Evolutionary conservation across 2,329 filamentous ascomycete genomes (phyloP).

Genomic region (Tricladium varicosporioides): DNA sequence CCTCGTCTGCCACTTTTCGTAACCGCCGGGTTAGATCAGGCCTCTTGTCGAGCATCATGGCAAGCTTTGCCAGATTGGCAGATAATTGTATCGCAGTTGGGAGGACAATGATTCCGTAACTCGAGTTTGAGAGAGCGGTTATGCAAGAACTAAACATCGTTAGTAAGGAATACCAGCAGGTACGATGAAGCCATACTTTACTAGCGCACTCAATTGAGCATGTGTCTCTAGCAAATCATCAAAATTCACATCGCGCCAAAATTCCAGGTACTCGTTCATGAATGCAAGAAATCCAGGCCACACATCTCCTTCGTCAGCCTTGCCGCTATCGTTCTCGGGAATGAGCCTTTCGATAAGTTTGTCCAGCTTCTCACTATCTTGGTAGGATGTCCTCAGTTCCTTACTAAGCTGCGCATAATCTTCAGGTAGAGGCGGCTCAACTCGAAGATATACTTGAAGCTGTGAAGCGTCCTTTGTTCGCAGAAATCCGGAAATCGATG

Average conservation of each 20-base stretch:
- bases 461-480: constrained; percentile 60
- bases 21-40: constrained; percentile 73
- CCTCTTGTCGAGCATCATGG: constrained; percentile 77
- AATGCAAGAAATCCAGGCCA: constrained; percentile 80
- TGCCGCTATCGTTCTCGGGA: constrained; percentile 61
- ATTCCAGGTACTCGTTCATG: constrained; percentile 76
- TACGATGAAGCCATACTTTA: constrained; percentile 57
- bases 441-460: constrained; percentile 68
- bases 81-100: constrained; percentile 82
- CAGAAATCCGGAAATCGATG: constrained; percentile 60
- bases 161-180: constrained; percentile 1
- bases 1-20: constrained; percentile 47
- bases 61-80: constrained; percentile 75
- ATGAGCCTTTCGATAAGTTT: constrained; percentile 62
- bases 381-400: constrained; percentile 62
- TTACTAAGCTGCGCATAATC: constrained; percentile 66
- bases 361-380: constrained; percentile 52
- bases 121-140: constrained; percentile 75
- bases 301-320: constrained; percentile 60
- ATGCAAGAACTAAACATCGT: constrained; percentile 65
- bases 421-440: constrained; percentile 68
- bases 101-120: constrained; percentile 77
- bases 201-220: constrained; percentile 67
- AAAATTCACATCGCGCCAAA: constrained; percentile 77
- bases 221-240: constrained; percentile 74